phyloP scores from a whole-genome alignment of 257 asterid genomes.

The Solanum medicagineum region DNA sequence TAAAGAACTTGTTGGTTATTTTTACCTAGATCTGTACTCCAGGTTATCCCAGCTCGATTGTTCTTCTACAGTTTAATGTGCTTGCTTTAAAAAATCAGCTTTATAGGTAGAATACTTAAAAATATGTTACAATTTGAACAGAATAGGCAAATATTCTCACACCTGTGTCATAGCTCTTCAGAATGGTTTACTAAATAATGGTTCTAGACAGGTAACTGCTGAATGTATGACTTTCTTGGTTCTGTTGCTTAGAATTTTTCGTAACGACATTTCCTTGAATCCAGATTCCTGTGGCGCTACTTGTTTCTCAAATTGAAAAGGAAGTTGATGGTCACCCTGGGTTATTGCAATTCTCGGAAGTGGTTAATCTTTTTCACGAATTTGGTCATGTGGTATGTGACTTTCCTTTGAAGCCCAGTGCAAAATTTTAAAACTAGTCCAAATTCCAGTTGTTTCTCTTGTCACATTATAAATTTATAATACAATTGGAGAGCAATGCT shows the following conservation, averaged over 20 bases:
- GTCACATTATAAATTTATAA: not conserved
- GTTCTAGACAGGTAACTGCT: slow-evolving; percentile 47
- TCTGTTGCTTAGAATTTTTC: not conserved
- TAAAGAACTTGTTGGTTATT: slow-evolving; percentile 70
- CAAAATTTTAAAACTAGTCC: not conserved
- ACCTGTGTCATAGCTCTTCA: slow-evolving; percentile 90
- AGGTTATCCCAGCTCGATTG: slow-evolving; percentile 33
- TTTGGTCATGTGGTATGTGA: slow-evolving; percentile 91
- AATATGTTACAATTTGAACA: slow-evolving; percentile 20
- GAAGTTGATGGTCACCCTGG: slow-evolving; percentile 55
- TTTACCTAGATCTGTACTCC: slow-evolving; percentile 72
- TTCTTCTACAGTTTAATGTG: not conserved
- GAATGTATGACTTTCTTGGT: not conserved
- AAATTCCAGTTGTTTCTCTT: not conserved
- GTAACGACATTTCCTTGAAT: slow-evolving; percentile 6
- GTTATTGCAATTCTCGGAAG: slow-evolving; percentile 77
- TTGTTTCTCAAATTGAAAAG: slow-evolving; percentile 73
- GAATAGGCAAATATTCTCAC: slow-evolving; percentile 86
- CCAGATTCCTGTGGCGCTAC: slow-evolving; percentile 80
- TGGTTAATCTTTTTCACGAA: slow-evolving; percentile 81
- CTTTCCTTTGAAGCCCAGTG: not conserved
- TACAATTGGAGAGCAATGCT: not conserved
- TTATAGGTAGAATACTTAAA: slow-evolving; percentile 4
- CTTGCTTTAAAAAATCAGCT: not conserved
- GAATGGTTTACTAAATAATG: slow-evolving; percentile 50